Evolutionary conservation across 208 protist genomes (phyloP), one percentile per base, ranked within the genome.

Genomic region (Trypanosoma lewisi): DNA sequence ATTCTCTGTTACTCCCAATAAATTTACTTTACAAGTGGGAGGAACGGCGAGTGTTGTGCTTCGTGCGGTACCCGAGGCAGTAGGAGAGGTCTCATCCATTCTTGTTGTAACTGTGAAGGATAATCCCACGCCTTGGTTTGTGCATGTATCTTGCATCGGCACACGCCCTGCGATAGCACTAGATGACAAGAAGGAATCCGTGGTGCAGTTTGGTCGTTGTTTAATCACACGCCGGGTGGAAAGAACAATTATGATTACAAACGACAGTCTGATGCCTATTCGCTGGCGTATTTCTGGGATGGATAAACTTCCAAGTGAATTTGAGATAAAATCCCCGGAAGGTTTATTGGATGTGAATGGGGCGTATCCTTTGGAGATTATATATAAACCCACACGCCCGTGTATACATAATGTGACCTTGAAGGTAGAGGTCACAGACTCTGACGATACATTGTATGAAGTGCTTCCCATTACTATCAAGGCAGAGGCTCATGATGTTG

Each of bases 401-500:
- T 88, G 88, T 67, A 60, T 94, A 36, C 76, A 96, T 64, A 85
- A 71, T 55, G 63, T 87, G 21, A 37, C 50, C 17, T 58, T 97
- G 30, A 57, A 82, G 56, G 47, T 97, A 1, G 63, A 77, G 7
- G 83, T 96, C 4, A 80, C 65, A 2, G 85, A 96, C 41, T 33
- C 67, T 0, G 55, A 77, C 8, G 55, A 71, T 25, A 37, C 68
- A 5, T 60, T 82, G 16, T 92, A 83, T 70, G 89, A 97, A 62
- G 74, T 76, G 2, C 58, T 95, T 30, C 80, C 83, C 12, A 51
- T 97, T 34, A 68, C 57, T 1, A 31, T 98, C 12, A 87, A 90
- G 61, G 97, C 93, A 39, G 95, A 98, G 65, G 88, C 88, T 11
- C 95, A 97, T 70, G 89, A 97, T 67, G 84, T 97, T 0, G 83